Evolutionary conservation across 345 rosid genomes (phyloP), one percentile per base, ranked within the genome.

Genomic region (Anacardium occidentale): DNA sequence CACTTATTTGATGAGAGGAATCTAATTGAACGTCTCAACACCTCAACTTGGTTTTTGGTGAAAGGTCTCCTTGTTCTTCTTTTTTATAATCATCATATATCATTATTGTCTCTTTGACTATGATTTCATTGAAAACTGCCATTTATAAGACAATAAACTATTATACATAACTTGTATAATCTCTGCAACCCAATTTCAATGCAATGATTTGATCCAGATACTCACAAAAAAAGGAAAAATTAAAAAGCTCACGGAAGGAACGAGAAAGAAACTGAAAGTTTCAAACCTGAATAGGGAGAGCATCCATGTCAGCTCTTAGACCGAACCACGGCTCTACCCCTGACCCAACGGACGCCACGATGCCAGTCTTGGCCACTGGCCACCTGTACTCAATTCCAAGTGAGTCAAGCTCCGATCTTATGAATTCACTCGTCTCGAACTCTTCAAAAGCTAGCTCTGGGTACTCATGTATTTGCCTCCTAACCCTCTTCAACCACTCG

Each of bases 251-350:
- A 24, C 15, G 18, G 14, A 29, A 21, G 21, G 20, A 37, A 37
- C 42, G 7, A 37, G 42, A 34, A 34, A 37, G 42, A 37, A 26
- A 22, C 11, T 21, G 8, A 12, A 18, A 64, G 20, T n/a, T 21
- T 15, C 42, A 37, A 37, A 87, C 90, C 88, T 81, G 87, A 68
- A 84, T 67, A 2, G 84, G 85, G 14, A 87, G 88, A 1, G 90
- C 90, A 53, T 85, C 90, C 88, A 84, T 84, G 78, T 87, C 90
- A 9, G 88, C 90, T 73, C 87, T 60, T 13, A 84, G 85, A 29
- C 80, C 88, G 78, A 87, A 84, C 83, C 78, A 84, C 4, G 87
- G 90, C 26, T 81, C 62, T 21, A 13, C 0, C 15, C 90, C 87
- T 0, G 81, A 74, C 55, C 87, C 90, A n/a, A 84, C 59, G 2